Base-by-base conservation (phyloP, 352 stramenopile species). In the Phytophthora cactorum region DNA sequence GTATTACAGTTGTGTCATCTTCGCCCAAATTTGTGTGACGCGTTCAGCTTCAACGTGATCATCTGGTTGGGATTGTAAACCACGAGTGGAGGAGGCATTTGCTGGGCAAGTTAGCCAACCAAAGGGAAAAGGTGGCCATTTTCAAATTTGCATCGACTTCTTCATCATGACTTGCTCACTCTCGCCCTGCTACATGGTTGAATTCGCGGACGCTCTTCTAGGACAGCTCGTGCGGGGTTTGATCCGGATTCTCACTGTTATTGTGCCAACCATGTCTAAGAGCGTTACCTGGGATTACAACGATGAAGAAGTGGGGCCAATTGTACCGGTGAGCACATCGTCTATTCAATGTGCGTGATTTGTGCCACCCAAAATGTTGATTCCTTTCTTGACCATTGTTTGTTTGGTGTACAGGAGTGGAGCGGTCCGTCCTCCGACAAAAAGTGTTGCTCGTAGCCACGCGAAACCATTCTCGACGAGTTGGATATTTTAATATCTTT, bases 151-250 rank as follows among this genome's bases (percentile, higher is more conserved):
- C 45, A 32, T 36, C 25, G 28, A 52, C 8, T 0, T 9, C 22
- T 36, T 9, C 45, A 14, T 52, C 28, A 52, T 52, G 45, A n/a
- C 11, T 25, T 50, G n/a, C 44, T 50, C 27, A 31, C 14, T 52
- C 6, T 51, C 17, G 27, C 53, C 29, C 22, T 60, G 41, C 17
- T 62, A 2, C 29, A 25, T 53, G 5, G 14, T 62, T 62, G 41
- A 62, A 14, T 14, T 41, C n/a, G 54, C 15, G 22, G 55, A 55
- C n/a, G n/a, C 27, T 27, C 44, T 63, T 39, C n/a, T 63, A 31
- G 55, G 44, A 8, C 29, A 54, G 44, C 31, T 63, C 11, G 44
- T 47, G 4, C 28, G 44, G 15, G 43, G 6, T 6, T 8, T 63
- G 11, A 36, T 52, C 7, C 28, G 9, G 2, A n/a, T 52, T 11